Conservation (phyloP, 371 early-diverging fungal species). For the Lichtheimia ramosa region DNA sequence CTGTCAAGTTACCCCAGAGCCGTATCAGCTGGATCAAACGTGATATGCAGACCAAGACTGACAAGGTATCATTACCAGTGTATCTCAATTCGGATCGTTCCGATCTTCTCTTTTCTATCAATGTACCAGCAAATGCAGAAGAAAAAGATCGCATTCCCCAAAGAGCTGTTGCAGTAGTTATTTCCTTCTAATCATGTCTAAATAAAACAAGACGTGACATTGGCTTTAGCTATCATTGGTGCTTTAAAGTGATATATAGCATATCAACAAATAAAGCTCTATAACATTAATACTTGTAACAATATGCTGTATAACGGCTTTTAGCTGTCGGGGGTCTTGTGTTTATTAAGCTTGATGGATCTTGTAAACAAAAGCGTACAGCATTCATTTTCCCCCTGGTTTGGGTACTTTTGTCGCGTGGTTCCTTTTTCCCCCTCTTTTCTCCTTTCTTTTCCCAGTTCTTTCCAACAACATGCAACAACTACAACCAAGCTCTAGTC, state of each 20-base stretch:
- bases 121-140: constrained; percentile 40
- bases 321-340: no score
- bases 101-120: constrained; percentile 74
- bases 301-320: no score
- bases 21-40: constrained; percentile 55
- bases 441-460: neutral
- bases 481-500: constrained; percentile 33
- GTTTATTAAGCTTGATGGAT: no score
- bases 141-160: constrained; percentile 62
- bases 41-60: constrained; percentile 15
- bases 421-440: neutral
- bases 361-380: no score
- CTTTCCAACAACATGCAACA: constrained; percentile 8
- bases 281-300: no score
- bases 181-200: constrained; percentile 35
- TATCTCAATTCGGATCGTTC: constrained; percentile 83
- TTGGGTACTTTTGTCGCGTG: no score
- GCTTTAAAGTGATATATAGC: no score
- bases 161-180: constrained; percentile 74
- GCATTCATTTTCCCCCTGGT: no score
- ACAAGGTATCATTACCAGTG: constrained; percentile 66
- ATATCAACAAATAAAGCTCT: no score
- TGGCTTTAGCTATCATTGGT: no score
- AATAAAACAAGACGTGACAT: neutral
- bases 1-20: constrained; percentile 42